Conservation (phyloP, 352 stramenopile species). For the Nothophytophthora sp. region DNA sequence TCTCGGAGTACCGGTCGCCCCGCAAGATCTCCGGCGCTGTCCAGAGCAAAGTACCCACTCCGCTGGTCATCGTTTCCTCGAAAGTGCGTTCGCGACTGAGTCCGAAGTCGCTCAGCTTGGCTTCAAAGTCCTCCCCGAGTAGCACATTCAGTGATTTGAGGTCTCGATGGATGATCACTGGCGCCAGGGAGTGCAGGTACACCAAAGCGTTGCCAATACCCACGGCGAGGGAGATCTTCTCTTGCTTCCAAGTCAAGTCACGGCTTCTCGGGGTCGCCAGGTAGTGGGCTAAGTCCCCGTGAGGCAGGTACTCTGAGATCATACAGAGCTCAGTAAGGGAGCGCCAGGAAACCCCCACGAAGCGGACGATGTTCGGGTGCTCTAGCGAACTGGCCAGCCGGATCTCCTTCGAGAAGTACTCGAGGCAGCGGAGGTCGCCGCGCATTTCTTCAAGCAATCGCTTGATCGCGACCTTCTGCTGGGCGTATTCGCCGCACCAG, state of each 20-base stretch:
- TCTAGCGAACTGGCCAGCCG: slow-evolving; percentile 19
- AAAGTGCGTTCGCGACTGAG: slow-evolving; percentile 35
- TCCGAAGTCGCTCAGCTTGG: slow-evolving; percentile 45
- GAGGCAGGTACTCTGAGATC: slow-evolving; percentile 26
- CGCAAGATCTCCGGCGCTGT: slow-evolving; percentile 36
- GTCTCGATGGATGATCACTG: slow-evolving; percentile 45
- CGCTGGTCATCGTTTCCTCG: slow-evolving; percentile 42
- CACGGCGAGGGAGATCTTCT: slow-evolving; percentile 19
- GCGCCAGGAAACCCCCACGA: slow-evolving; percentile 27
- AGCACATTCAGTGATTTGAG: slow-evolving; percentile 54
- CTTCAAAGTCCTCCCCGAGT: slow-evolving; percentile 29
- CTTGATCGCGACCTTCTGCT: slow-evolving; percentile 29
- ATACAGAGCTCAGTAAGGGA: slow-evolving; percentile 24
- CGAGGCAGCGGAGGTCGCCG: slow-evolving; percentile 10
- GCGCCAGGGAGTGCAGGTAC: slow-evolving; percentile 11
- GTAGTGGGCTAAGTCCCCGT: slow-evolving; percentile 18
- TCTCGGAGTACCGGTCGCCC: slow-evolving; percentile 34
- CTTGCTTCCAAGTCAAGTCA: slow-evolving; percentile 1
- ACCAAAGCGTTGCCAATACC: slow-evolving; percentile 24
- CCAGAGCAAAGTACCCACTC: slow-evolving; percentile 43
- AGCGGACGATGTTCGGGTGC: slow-evolving; percentile 31
- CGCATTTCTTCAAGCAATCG: slow-evolving; percentile 11
- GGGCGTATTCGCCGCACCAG: slow-evolving; percentile 15
- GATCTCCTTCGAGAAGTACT: slow-evolving; percentile 26
- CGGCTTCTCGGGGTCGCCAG: slow-evolving; percentile 8